Percentiles rank a stretch among this genome's conserved stretches.
These are phyloP conservation scores for Lasiodiplodia hormozganensis DNA, from an alignment of 2,329 filamentous ascomycete genomes.

Conservation along the genomic window DNA sequence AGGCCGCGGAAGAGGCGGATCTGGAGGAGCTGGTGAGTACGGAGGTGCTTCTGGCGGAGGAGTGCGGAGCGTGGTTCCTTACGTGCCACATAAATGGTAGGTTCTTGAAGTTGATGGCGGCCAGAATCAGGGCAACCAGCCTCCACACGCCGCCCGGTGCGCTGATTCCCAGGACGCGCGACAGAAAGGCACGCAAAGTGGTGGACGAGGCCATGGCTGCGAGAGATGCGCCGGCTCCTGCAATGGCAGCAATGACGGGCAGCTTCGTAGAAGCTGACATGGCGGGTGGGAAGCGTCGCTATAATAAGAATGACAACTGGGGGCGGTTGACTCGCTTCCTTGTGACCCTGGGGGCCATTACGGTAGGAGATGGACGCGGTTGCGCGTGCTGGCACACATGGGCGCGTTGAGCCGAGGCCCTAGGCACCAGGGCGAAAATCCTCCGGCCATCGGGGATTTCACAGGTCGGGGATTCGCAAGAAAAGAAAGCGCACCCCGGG, in stretches of 20 bases:
- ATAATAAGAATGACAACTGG: background rate
- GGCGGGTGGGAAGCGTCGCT: background rate
- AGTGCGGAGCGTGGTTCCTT: constrained; percentile 43
- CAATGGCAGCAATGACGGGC: constrained; percentile 13
- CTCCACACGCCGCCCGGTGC: constrained; percentile 45
- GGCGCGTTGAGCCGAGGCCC: constrained; percentile 18
- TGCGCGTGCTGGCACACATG: background rate
- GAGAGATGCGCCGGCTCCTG: constrained; percentile 29
- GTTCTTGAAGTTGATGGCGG: constrained; percentile 71
- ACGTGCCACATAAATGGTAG: constrained; percentile 80
- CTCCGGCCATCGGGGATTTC: background rate
- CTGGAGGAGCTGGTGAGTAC: constrained; percentile 36
- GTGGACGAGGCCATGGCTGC: constrained; percentile 38
- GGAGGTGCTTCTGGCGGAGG: background rate
- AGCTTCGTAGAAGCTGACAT: constrained; percentile 10
- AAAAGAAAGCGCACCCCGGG: background rate
- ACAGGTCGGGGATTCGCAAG: background rate
- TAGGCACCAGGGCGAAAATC: background rate
- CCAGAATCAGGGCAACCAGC: constrained; percentile 42
- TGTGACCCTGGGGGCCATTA: background rate
- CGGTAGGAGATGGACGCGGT: constrained; percentile 1
- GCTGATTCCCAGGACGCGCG: constrained; percentile 40
- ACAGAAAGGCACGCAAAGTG: constrained; percentile 33
- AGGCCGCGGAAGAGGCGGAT: constrained; percentile 55
- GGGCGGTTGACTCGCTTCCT: background rate